These are phyloP conservation scores for Xylaria sp. DNA, from an alignment of 2,329 filamentous ascomycete genomes.

Conservation along the genomic window DNA sequence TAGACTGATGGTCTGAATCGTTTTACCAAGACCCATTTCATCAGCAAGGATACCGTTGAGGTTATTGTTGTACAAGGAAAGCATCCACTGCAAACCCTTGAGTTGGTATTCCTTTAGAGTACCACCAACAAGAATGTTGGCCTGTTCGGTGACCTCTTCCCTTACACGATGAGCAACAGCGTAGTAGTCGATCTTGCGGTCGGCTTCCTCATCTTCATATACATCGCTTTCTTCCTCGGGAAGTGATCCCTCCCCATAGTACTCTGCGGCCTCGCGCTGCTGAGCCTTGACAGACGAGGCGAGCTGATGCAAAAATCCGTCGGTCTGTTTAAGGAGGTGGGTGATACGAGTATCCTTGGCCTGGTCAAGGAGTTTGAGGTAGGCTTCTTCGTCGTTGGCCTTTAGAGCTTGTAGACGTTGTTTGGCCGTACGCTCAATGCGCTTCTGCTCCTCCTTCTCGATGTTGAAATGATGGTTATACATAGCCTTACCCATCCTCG, in stretches of 20 bases:
- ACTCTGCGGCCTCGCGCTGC: slow-evolving; percentile 83
- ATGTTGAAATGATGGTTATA: slow-evolving; percentile 91
- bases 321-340: slow-evolving; percentile 94
- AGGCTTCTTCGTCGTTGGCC: slow-evolving; percentile 99
- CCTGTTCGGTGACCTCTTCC: slow-evolving; percentile 88
- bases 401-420: slow-evolving; percentile 99
- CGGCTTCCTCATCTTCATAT: slow-evolving; percentile 74
- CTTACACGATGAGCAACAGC: slow-evolving; percentile 96
- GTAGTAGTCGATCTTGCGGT: slow-evolving; percentile 96
- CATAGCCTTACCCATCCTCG: slow-evolving; percentile 92
- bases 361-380: slow-evolving; percentile 96
- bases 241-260: slow-evolving; percentile 74
- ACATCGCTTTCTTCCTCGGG: slow-evolving; percentile 74
- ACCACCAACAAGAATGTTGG: slow-evolving; percentile 88
- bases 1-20: slow-evolving; percentile 97
- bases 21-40: slow-evolving; percentile 99
- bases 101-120: slow-evolving; percentile 96
- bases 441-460: slow-evolving; percentile 99
- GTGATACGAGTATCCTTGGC: slow-evolving; percentile 99
- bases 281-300: slow-evolving; percentile 94
- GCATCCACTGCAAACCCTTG: slow-evolving; percentile 99
- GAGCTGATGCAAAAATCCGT: slow-evolving; percentile 96
- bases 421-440: slow-evolving; percentile 96
- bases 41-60: slow-evolving; percentile 98
- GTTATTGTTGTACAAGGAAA: slow-evolving; percentile 99